phyloP scores from a whole-genome alignment of 768 basidiomycete genomes.

The Nidularia pulvinata region DNA sequence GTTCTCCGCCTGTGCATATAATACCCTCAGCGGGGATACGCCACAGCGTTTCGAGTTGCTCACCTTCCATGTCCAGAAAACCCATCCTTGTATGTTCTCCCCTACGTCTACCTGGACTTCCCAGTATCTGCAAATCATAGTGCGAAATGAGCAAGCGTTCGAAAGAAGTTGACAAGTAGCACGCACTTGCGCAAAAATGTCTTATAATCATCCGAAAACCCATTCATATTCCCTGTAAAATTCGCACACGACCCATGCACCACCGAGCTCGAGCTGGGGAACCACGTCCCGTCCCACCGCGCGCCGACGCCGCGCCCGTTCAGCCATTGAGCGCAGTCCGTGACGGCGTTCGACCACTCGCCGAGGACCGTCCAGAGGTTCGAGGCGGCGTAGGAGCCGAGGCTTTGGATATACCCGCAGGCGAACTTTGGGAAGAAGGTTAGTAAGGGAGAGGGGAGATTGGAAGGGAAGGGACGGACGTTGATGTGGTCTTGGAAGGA shows the following conservation, averaged over 20 bases:
- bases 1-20: constrained; percentile 47
- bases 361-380: constrained; percentile 79
- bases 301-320: constrained; percentile 76
- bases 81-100: constrained; percentile 72
- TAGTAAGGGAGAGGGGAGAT: neutral
- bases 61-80: constrained; percentile 83
- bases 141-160: neutral
- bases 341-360: constrained; percentile 77
- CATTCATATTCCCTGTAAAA: constrained; percentile 57
- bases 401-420: constrained; percentile 46
- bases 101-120: constrained; percentile 79
- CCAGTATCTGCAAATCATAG: constrained; percentile 54
- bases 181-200: constrained; percentile 60
- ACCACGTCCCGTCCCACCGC: constrained; percentile 65
- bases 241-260: constrained; percentile 62
- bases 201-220: constrained; percentile 65
- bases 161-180: neutral
- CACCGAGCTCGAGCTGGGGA: constrained; percentile 32
- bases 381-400: constrained; percentile 42
- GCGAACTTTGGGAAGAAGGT: constrained; percentile 35
- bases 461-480: constrained; percentile 25
- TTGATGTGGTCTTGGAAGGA: constrained; percentile 56
- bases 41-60: constrained; percentile 6
- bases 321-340: constrained; percentile 79
- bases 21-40: no score